phyloP scores from a whole-genome alignment of 1,284 basidiomycete genomes.

The Hortiboletus rubellus region DNA sequence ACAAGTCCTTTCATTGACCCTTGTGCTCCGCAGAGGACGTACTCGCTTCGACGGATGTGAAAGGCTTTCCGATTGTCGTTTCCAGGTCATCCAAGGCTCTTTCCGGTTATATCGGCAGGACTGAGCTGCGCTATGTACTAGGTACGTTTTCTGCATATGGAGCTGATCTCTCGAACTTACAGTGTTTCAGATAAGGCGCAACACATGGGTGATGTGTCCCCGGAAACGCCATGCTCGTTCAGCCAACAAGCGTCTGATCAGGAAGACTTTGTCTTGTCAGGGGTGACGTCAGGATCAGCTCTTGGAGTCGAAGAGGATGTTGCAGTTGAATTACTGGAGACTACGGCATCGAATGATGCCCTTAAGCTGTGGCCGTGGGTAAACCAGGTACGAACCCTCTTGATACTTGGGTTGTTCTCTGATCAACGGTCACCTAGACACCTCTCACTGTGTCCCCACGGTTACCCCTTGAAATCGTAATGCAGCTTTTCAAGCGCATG shows the following conservation, averaged over 20 bases:
- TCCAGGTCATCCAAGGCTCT: conserved; percentile 56
- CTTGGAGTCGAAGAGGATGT: conserved; percentile 69
- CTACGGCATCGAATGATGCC: conserved; percentile 52
- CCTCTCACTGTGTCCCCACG: conserved; percentile 93
- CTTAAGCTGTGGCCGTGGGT: conserved; percentile 90
- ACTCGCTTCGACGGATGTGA: conserved; percentile 70
- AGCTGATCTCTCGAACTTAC: neutral
- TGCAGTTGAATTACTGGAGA: conserved; percentile 59
- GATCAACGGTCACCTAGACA: conserved; percentile 52
- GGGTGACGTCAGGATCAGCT: conserved; percentile 51
- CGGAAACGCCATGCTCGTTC: conserved; percentile 75
- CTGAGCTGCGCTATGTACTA: conserved; percentile 84
- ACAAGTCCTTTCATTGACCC: neutral
- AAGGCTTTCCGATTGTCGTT: conserved; percentile 90
- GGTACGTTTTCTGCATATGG: conserved; percentile 44
- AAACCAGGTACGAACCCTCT: conserved; percentile 65
- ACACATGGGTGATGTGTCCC: conserved; percentile 58
- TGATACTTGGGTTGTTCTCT: neutral
- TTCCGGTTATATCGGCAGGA: conserved; percentile 86
- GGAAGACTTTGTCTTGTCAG: conserved; percentile 49
- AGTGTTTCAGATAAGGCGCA: conserved; percentile 63
- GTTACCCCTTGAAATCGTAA: conserved; percentile 92
- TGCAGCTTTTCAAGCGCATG: conserved; percentile 95
- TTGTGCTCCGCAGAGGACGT: conserved; percentile 53
- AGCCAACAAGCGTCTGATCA: conserved; percentile 46